These are phyloP conservation scores for Hibiscus trionum DNA, from an alignment of 345 rosid species.

Conservation along the genomic window DNA sequence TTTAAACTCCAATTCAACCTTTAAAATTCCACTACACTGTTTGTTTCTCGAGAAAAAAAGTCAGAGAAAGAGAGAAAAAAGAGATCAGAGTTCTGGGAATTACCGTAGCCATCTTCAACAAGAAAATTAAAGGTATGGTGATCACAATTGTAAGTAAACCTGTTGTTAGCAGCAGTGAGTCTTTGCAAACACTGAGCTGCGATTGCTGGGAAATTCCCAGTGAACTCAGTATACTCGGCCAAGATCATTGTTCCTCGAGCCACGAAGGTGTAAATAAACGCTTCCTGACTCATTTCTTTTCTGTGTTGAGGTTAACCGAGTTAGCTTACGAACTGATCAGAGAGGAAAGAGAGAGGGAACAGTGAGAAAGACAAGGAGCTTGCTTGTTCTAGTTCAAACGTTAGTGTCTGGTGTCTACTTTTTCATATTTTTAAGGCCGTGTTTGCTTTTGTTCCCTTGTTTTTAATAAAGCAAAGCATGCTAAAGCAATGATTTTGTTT, in stretches of 20 bases:
- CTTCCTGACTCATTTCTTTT: too few relatives aligned
- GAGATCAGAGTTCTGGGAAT: not conserved
- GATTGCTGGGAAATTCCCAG: too few relatives aligned
- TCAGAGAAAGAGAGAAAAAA: not conserved
- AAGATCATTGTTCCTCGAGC: too few relatives aligned
- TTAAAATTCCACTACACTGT: not conserved
- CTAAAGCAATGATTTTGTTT: too few relatives aligned
- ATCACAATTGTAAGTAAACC: conserved; percentile 95
- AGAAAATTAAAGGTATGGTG: conserved; percentile 96
- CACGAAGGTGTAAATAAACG: too few relatives aligned
- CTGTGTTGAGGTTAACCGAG: too few relatives aligned
- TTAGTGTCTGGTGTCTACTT: not conserved
- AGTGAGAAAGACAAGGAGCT: too few relatives aligned
- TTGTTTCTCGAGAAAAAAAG: not conserved
- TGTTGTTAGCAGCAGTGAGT: conserved; percentile 78
- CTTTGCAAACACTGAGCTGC: conserved; percentile 6
- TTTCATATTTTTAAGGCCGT: not conserved
- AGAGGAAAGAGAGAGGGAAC: too few relatives aligned
- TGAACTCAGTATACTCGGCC: too few relatives aligned
- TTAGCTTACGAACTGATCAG: too few relatives aligned
- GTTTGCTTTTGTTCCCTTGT: not conserved
- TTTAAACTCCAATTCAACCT: not conserved
- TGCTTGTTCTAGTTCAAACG: too few relatives aligned
- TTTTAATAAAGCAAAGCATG: too few relatives aligned
- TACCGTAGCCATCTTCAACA: conserved; percentile 87